Base-by-base conservation (phyloP, 495 filamentous ascomycete genomes). In the Penicillium odoratum region DNA sequence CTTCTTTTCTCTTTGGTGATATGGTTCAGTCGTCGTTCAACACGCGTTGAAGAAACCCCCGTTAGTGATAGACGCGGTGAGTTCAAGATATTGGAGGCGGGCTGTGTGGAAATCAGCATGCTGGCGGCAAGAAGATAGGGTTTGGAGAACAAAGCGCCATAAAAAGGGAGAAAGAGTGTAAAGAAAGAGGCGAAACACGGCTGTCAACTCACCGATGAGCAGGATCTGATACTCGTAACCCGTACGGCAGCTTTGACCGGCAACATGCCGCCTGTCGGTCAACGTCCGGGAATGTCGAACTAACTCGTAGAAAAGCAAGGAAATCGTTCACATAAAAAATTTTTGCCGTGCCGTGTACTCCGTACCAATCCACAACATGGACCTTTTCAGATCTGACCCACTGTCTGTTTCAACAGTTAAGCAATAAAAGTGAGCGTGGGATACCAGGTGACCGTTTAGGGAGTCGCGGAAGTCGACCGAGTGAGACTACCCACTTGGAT, bases 31-130 rank as follows among this genome's bases (percentile, higher is more conserved):
- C 53, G 59, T n/a, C 50, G 53, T 21, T 55, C 51, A 21, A 59
- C 30, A 9, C 48, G 43, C 26, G 56, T 53, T 13, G 55, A 57
- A 18, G 40, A 50, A 21, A 34, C 49, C 26, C 45, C 52, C 26
- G 56, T 45, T 16, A 67, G 49, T 21, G 62, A 66, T 48, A 65
- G 51, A 8, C 61, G 63, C 16, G 54, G 56, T 33, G 56, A 15
- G 21, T 21, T 48, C 25, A 66, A 18, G 33, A 60, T 48, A 45
- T 42, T 54, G 18, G 61, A 26, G 43, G 53, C 53, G 34, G 65
- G 47, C 62, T 66, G 58, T 55, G 57, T 42, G 11, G 67, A 59
- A 16, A 60, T 67, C 50, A 69, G 62, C 64, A 69, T 67, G 1
- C 26, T 58, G 52, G 36, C 53, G 18, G 9, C n/a, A 25, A 57